Conservation (phyloP, 2,329 filamentous ascomycete species). For the Hymenoscyphus fraxineus region DNA sequence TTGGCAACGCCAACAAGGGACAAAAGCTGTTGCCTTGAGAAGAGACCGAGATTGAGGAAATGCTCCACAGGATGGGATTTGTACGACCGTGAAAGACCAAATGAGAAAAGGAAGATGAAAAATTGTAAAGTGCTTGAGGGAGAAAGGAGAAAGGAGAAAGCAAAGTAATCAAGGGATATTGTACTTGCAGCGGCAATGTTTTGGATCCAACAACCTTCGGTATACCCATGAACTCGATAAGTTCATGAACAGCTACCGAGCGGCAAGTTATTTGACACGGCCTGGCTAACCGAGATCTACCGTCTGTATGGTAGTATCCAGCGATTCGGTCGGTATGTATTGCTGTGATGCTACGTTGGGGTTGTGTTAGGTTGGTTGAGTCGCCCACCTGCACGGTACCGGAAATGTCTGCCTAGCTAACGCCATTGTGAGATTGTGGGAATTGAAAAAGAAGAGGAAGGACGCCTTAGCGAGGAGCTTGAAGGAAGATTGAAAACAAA, state of each 20-base stretch:
- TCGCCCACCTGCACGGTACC: neutral
- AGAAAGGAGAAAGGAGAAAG: neutral
- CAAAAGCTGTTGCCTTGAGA: slow-evolving; percentile 1
- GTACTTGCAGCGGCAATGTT: neutral
- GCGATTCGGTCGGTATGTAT: neutral
- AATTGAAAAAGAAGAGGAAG: neutral
- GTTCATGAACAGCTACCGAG: neutral
- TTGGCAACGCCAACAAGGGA: slow-evolving; percentile 1
- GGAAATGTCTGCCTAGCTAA: slow-evolving; percentile 5
- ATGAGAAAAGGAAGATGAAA: neutral
- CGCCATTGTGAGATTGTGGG: neutral
- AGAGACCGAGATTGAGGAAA: neutral
- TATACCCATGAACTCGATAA: too few relatives aligned
- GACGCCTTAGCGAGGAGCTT: neutral
- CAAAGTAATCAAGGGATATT: neutral
- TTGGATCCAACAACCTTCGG: neutral
- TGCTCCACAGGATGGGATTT: neutral
- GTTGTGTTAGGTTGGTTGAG: neutral
- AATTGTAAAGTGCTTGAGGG: neutral
- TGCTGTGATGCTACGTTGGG: neutral
- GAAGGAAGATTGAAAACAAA: neutral
- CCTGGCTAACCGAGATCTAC: neutral
- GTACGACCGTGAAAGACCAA: neutral
- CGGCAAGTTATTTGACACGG: neutral
- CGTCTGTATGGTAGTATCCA: neutral